Base-by-base conservation (phyloP, 1,139 yeast genomes). In the Sugiyamaella novakii region DNA sequence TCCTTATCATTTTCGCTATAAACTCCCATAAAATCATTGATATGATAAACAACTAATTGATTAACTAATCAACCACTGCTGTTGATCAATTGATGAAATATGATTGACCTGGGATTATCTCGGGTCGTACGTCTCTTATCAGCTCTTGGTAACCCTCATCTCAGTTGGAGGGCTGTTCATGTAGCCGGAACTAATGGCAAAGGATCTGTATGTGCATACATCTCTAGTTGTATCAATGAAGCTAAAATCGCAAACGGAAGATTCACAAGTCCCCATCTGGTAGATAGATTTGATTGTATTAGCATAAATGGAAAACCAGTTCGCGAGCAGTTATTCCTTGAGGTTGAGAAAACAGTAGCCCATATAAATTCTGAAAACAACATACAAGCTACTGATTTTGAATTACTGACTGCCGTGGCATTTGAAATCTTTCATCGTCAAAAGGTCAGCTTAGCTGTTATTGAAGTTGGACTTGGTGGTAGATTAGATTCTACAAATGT, bases 131-230 rank as follows among this genome's bases (percentile, higher is more conserved):
- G 66, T 44, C 76, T 88, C n/a, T 74, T 87, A n/a, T 58, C 65
- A 3, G 69, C 72, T 43, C 67, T 88, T 28, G 88, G 88, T 0
- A 77, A 80, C 59, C 96, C 96, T 0, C 95, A 87, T 41, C 62
- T 65, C 14, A 31, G 63, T 6, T 80, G 80, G 64, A 78, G 79
- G 54, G 80, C 89, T 1, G 70, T 91, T 5, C 97, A 91, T 63
- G 76, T 91, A 8, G 96, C 96, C 0, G 98, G 98, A 0, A 91
- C 97, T 3, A 91, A 91, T 63, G 98, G 98, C 0, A 91, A 91
- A 62, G 98, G 98, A 0, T 87, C 96, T 0, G 87, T 89, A 0
- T 80, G 94, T 52, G 82, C 96, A 0, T 88, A 87, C 62, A 56
- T 89, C 6, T 75, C 89, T 2, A 78, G 88, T 19, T 74, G 84